Base-by-base conservation (phyloP, 352 stramenopile genomes). In the Saprolegnia diclina region DNA sequence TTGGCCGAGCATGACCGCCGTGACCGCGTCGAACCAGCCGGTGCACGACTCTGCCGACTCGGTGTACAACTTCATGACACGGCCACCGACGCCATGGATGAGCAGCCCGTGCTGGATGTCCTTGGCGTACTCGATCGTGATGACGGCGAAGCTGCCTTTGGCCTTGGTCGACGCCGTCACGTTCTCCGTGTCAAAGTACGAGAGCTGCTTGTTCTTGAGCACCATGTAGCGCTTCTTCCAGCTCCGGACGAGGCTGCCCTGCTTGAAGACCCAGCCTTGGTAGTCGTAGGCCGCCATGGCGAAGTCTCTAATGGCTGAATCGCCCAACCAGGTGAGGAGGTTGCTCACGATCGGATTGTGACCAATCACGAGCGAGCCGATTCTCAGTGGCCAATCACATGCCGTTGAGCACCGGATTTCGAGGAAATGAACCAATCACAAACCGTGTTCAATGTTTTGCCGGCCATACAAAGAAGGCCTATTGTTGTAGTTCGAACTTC, bases 141-240 rank as follows among this genome's bases (percentile, higher is more conserved):
- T 92, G 56, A 94, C 83, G 73, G 89, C 80, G 73, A 94, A 91
- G 61, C 77, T 87, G 40, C 86, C 86, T 45, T 91, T 91, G 62
- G 85, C 81, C 67, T 91, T 89, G 19, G 79, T 78, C n/a, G 73
- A 77, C 18, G 77, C 64, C 26, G 67, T 80, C 56, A 92, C 64
- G 21, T 76, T 79, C 48, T 81, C 80, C 65, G 81, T 91, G 72
- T 92, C 80, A 75, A 92, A 94, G 76, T 94, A 94, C 67, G 83
- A 90, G 38, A 94, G 75, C 56, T 91, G 82, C 50, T 85, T 85
- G n/a, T 83, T 84, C 35, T 75, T 75, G 54, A 94, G 77, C 66
- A 94, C 81, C 79, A 94, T 88, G 71, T 88, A 94, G 52, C 86
- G 83, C 75, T 89, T 89, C 80, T 94, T 94, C 86, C 86, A 94